A percentile compares a stretch with the other conserved stretches of the same genome.
Evolutionary conservation across 345 rosid species (phyloP).

Genomic region (Erucastrum elatum): DNA sequence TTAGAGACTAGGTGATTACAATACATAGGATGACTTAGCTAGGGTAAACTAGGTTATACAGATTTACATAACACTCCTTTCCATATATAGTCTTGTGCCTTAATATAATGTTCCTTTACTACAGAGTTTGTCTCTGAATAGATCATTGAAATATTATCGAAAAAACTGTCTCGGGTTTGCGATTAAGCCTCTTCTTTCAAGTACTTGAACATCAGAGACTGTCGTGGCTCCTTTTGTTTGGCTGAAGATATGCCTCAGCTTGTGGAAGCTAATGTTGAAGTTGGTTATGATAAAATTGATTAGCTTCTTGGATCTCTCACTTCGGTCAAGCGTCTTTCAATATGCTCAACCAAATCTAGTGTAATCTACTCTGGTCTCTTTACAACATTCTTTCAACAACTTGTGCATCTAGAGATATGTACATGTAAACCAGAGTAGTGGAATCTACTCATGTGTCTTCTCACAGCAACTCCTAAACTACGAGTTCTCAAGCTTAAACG

Average conservation of each 20-base stretch:
- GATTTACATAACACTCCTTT: too few species aligned
- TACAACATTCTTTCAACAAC: not conserved
- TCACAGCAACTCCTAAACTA: not conserved
- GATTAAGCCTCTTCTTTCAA: not conserved
- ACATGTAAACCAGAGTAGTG: slow-evolving; percentile 14
- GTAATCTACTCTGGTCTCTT: slow-evolving; percentile 3
- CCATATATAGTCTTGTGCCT: too few species aligned
- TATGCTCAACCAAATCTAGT: not conserved
- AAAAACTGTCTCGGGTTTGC: not conserved
- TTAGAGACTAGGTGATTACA: too few species aligned
- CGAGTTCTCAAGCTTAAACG: slow-evolving; percentile 13
- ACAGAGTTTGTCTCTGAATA: slow-evolving; percentile 5
- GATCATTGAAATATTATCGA: not conserved
- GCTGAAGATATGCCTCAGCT: slow-evolving; percentile 12
- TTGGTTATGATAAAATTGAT: not conserved
- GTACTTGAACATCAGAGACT: slow-evolving; percentile 9
- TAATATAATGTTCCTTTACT: not conserved
- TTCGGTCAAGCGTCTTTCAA: not conserved
- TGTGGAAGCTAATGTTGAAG: slow-evolving; percentile 10
- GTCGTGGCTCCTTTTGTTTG: slow-evolving; percentile 6
- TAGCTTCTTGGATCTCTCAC: not conserved
- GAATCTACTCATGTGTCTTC: slow-evolving; percentile 3
- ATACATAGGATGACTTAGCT: too few species aligned
- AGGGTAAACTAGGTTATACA: too few species aligned
- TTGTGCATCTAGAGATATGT: slow-evolving; percentile 8